Base-by-base conservation (phyloP, 2,329 filamentous ascomycete genomes). In the Penicillium paneum region DNA sequence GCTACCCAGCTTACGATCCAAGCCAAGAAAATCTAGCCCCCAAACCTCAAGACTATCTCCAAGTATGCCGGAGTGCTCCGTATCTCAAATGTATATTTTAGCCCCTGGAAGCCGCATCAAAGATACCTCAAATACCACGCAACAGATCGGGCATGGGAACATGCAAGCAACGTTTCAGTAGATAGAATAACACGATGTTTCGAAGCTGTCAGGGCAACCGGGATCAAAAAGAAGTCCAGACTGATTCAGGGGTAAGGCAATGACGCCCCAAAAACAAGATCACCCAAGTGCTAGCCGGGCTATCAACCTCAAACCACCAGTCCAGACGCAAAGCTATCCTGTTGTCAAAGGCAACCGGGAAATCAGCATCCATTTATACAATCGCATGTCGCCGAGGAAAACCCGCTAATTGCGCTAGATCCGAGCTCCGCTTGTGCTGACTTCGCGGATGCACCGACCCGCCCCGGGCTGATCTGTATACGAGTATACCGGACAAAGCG, bases 281-380 rank as follows among this genome's bases (percentile, higher is more conserved):
- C 44, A 32, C 11, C 21, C 6, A 45, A 19, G 24, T 48, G 32
- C 32, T 13, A 42, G 26, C 36, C n/a, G 19, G 19, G 24, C 39
- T 32, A 21, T 28, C 42, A 52, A 52, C 13, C 17, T 10, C 40
- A 51, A 45, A 24, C 21, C 21, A 24, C 31, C 44, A 38, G 46
- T 24, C 36, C 36, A 44, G 45, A 44, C 19, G 46, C 26, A 43
- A 29, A 49, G 44, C 10, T 29, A 54, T 35, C 49, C 46, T 54
- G 52, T 54, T 54, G 52, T 54, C 52, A 54, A 54, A 49, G 47
- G 52, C 52, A 54, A 54, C 52, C 52, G 52, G 52, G 52, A 50
- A 29, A 38, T 17, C 35, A 35, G 28, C 34, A 19, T 35, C 35
- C 44, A 52, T 52, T 52, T 52, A 49, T 52, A 52, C 15, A 32